phyloP scores from a whole-genome alignment of 2,329 filamentous ascomycete species.

The Juglanconis sp. region DNA sequence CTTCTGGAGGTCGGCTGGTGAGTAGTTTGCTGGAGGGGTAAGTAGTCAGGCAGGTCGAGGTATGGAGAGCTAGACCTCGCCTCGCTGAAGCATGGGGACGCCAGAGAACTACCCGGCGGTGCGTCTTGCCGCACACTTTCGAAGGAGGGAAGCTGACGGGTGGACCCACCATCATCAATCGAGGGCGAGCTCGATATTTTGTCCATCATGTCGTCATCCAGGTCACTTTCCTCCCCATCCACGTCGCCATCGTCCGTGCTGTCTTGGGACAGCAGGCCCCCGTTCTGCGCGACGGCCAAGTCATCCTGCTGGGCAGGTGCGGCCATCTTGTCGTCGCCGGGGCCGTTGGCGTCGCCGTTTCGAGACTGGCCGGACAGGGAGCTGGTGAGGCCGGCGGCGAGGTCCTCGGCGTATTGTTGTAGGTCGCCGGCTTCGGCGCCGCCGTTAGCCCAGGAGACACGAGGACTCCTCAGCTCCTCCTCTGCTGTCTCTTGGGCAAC shows the following conservation, averaged over 20 bases:
- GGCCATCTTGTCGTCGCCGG: conserved; percentile 28
- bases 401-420: conserved; percentile 45
- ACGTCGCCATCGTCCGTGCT: conserved; percentile 60
- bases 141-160: conserved; percentile 35
- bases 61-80: conserved; percentile 41
- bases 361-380: conserved; percentile 32
- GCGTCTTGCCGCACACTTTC: conserved; percentile 38
- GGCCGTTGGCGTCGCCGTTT: conserved; percentile 14
- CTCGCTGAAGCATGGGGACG: conserved; percentile 31
- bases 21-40: conserved; percentile 25
- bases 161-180: conserved; percentile 95
- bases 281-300: conserved; percentile 60
- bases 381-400: conserved; percentile 37
- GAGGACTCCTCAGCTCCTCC: conserved; percentile 64
- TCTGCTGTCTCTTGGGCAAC: conserved; percentile 73
- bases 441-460: conserved; percentile 51
- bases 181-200: conserved; percentile 98
- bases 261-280: conserved; percentile 45
- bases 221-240: conserved; percentile 66
- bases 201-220: conserved; percentile 89
- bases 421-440: conserved; percentile 36
- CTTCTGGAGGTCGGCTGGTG: conserved; percentile 32
- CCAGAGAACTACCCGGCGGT: conserved; percentile 27
- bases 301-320: conserved; percentile 48
- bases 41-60: conserved; percentile 34